Evolutionary conservation across 345 rosid genomes (phyloP), one percentile per base, ranked within the genome.

Genomic region (Gossypium rotundifolium): DNA sequence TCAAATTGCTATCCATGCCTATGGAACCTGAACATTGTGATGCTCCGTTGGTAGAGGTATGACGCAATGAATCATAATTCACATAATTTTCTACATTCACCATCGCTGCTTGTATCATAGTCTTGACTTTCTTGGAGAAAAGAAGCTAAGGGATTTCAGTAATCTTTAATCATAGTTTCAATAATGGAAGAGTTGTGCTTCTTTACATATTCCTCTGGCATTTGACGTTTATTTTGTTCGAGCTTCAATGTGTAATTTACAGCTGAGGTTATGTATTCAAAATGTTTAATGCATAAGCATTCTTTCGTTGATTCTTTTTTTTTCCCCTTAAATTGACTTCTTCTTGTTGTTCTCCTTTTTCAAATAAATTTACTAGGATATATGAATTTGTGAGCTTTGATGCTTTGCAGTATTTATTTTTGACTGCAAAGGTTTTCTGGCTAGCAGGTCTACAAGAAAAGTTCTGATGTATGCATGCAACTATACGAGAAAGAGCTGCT

Each of bases 401-500:
- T 59, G 25, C 44, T 23, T 59, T 73, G 11, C 23, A 38, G 29
- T 42, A 44, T 11, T 72, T 22, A 23, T 33, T 52, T 44, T 40
- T 57, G 42, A 22, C 25, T 49, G 70, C 57, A 45, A 54, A 54
- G 42, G 29, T 17, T 68, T 20, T 77, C 73, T 72, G 82, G 71
- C 53, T 75, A 69, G 58, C 88, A 95, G 98, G 98, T 89, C 68
- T 92, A 91, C 87, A 85, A 87, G 80, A 89, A 93, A 75, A 91
- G 98, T 79, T 83, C 80, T 77, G 94, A 88, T 72, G 78, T 91
- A 73, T 92, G 98, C 84, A 76, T 78, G 87, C 91, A 88, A 81
- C 81, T 94, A 23, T 92, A 94, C 79, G 94, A 92, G 83, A 94
- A 89, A 82, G 98, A 94, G 85, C 89, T 91, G 79, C 75, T 88